Evolutionary conservation across 257 asterid genomes (phyloP).

Genomic region (Solanum dulcamara): DNA sequence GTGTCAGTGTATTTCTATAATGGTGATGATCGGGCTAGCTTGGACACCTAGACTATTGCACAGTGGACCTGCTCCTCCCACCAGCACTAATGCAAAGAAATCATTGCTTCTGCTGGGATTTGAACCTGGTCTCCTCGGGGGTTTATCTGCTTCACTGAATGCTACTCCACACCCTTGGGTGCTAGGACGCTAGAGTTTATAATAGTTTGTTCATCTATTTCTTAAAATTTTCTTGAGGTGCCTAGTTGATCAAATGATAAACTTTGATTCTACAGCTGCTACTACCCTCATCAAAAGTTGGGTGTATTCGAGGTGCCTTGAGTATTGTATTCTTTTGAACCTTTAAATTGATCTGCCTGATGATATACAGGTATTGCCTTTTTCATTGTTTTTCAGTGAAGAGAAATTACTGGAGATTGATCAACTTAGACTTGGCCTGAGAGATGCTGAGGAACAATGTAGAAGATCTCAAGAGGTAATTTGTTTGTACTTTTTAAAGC

Average conservation of each 20-base stretch:
- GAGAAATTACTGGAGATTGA: conserved; percentile 32
- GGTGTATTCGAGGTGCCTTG: background rate
- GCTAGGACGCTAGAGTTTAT: background rate
- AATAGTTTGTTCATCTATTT: background rate
- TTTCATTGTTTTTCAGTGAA: conserved; percentile 17
- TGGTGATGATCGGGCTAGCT: background rate
- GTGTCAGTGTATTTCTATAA: background rate
- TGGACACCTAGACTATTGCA: background rate
- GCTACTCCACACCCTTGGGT: background rate
- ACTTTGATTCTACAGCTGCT: background rate
- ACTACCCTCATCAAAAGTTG: background rate
- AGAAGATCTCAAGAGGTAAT: conserved; percentile 36
- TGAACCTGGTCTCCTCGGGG: background rate
- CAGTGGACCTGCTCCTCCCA: background rate
- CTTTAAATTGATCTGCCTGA: background rate
- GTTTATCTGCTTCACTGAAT: background rate
- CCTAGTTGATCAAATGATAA: background rate
- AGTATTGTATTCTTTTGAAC: background rate
- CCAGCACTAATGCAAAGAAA: background rate
- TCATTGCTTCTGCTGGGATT: background rate
- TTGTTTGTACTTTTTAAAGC: background rate
- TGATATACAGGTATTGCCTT: background rate
- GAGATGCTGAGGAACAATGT: conserved; percentile 24
- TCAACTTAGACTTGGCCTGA: conserved; percentile 29
- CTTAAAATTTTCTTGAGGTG: background rate